These are phyloP conservation scores for Helotiales sp. DNA, from an alignment of 2,329 filamentous ascomycete species.

Conservation along the genomic window DNA sequence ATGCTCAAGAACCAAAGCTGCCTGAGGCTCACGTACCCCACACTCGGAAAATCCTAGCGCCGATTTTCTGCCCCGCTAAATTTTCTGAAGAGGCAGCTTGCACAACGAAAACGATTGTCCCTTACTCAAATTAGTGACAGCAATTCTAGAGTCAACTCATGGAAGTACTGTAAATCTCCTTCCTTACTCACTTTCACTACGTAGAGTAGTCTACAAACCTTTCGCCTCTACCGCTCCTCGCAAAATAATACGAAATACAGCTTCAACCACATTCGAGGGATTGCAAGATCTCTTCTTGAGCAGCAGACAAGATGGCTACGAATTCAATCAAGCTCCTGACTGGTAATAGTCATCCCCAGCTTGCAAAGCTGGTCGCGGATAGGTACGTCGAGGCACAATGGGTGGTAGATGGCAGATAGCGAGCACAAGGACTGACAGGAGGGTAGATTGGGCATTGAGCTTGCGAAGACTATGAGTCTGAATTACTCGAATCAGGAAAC, in stretches of 20 bases:
- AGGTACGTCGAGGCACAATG: constrained; percentile 15
- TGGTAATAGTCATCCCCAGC: constrained; percentile 72
- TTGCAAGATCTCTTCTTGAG: not conserved
- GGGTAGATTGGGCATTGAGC: constrained; percentile 69
- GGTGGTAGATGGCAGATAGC: not conserved
- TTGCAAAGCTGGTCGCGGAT: constrained; percentile 61
- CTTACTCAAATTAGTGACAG: not conserved
- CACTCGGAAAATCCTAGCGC: not conserved
- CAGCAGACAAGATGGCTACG: constrained; percentile 56
- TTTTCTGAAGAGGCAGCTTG: not conserved
- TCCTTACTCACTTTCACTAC: not conserved
- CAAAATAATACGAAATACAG: too few relatives aligned
- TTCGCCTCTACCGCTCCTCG: not conserved
- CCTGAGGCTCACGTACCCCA: too few relatives aligned
- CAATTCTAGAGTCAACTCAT: not conserved
- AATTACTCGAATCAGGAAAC: constrained; percentile 89
- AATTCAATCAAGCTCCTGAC: constrained; percentile 76
- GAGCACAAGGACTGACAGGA: constrained; percentile 1
- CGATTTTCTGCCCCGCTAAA: not conserved
- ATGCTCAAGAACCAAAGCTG: too few relatives aligned
- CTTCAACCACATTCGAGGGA: too few relatives aligned
- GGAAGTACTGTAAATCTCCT: not conserved
- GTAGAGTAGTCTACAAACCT: not conserved
- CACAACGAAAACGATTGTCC: not conserved
- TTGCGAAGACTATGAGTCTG: constrained; percentile 76